These are phyloP conservation scores for Maudiozyma bulderi DNA, from an alignment of 805 yeast genomes.

Conservation along the genomic window DNA sequence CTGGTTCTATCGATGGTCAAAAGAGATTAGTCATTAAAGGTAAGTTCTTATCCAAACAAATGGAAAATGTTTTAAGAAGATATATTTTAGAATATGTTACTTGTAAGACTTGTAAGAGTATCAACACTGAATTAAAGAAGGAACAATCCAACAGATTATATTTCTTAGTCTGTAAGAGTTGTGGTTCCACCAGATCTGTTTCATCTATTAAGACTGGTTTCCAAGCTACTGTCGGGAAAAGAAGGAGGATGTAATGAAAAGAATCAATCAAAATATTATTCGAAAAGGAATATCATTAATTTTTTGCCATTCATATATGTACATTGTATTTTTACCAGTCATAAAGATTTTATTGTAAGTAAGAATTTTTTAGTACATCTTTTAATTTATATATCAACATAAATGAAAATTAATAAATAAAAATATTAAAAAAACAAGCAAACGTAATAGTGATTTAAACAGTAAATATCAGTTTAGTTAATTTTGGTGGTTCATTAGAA, in stretches of 20 bases:
- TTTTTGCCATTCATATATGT: conserved; percentile 2
- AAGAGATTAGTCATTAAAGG: conserved; percentile 96
- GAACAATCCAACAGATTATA: conserved; percentile 94
- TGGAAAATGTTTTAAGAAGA: conserved; percentile 92
- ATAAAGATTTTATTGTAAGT: background rate
- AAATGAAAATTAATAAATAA: background rate
- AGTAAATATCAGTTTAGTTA: too few relatives aligned
- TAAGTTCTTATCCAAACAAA: conserved; percentile 94
- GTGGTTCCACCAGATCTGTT: conserved; percentile 96
- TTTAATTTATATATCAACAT: background rate
- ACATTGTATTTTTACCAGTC: conserved; percentile 2
- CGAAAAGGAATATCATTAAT: conserved; percentile 1
- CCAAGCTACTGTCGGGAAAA: conserved; percentile 94
- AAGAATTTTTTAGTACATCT: background rate
- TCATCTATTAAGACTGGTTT: conserved; percentile 97
- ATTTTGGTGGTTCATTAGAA: too few relatives aligned
- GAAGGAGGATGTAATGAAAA: conserved; percentile 47
- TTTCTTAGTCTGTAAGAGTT: conserved; percentile 94
- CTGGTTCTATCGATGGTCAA: conserved; percentile 97
- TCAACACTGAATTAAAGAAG: conserved; percentile 91
- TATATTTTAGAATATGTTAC: conserved; percentile 96
- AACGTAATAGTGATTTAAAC: too few relatives aligned
- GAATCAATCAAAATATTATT: conserved; percentile 1
- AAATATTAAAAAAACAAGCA: background rate
- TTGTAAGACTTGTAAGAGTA: conserved; percentile 97